Conservation (phyloP, 2,329 filamentous ascomycete genomes). For the Orbilia blumenaviensis region DNA sequence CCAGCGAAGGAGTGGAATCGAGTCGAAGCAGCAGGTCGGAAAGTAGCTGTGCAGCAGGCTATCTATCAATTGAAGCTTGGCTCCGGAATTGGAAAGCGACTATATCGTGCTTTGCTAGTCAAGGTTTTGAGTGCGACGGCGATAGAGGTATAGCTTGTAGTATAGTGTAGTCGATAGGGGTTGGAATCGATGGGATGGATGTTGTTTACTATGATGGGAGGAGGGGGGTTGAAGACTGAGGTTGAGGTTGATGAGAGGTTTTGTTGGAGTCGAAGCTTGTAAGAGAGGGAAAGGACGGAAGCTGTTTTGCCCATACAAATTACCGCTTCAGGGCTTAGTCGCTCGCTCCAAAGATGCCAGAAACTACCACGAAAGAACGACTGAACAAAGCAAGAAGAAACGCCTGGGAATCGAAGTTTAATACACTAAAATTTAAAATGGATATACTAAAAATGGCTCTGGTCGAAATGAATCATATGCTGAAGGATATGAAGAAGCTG, state of each 20-base stretch:
- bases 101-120: conserved; percentile 20
- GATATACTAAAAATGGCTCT: conserved; percentile 37
- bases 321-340: conserved; percentile 41
- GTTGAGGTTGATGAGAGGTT: conserved; percentile 16
- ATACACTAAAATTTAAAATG: conserved; percentile 20
- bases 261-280: conserved; percentile 16
- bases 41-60: conserved; percentile 15
- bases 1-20: conserved; percentile 51
- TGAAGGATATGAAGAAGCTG: background rate
- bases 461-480: conserved; percentile 25
- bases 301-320: conserved; percentile 48
- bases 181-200: background rate
- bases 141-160: too few species aligned
- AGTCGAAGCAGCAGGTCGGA: conserved; percentile 4
- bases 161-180: too few species aligned
- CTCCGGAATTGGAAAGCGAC: conserved; percentile 24
- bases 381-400: conserved; percentile 15
- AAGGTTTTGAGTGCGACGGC: too few species aligned
- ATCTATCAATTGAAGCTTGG: conserved; percentile 44
- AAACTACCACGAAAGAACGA: conserved; percentile 22
- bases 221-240: too few species aligned
- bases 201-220: too few species aligned
- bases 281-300: conserved; percentile 8
- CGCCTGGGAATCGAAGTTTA: conserved; percentile 44
- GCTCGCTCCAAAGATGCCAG: conserved; percentile 7